Evolutionary conservation across 495 filamentous ascomycete species (phyloP), one percentile per base, ranked within the genome.

Genomic region (Penicillium lagena): DNA sequence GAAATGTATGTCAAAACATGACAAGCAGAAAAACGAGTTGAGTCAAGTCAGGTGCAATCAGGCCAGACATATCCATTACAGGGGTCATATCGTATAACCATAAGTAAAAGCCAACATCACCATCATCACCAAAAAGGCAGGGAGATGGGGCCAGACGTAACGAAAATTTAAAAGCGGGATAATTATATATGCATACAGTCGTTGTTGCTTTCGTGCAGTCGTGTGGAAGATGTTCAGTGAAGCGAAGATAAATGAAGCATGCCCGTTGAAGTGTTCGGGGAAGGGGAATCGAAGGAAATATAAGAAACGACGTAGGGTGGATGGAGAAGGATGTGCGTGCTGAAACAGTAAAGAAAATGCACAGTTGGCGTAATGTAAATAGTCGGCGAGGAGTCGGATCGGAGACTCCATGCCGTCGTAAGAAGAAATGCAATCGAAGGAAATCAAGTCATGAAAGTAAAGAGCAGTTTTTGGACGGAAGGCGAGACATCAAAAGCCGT

Each of bases 101-200:
- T 22, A 22, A 22, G 22, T 22, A 22, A 22, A 22, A 22, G 22
- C 22, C 22, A 22, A 6, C 4, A 22, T 4, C 22, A 22, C 22
- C 22, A 22, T 22, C 22, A 22, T 22, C 22, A 22, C 0, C 46
- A 40, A 44, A 4, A 52, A 27, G 39, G 29, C n/a, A n/a, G 22
- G 8, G 30, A 42, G 27, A 9, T 12, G 39, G 13, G 14, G 40
- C 22, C 39, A 38, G 47, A n/a, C n/a, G n/a, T n/a, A n/a, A n/a
- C n/a, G n/a, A 41, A 45, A 39, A 44, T 22, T 15, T 22, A 49
- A 37, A 47, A 40, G 48, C 22, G 45, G 47, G 44, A 43, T 58
- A 52, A 60, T 58, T 49, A 50, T 58, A 40, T 60, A 60, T 59
- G 51, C 60, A 54, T 63, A 54, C 39, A 53, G 36, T 69, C 59